phyloP scores from a whole-genome alignment of 768 basidiomycete species.

The Podaxis sp. region DNA sequence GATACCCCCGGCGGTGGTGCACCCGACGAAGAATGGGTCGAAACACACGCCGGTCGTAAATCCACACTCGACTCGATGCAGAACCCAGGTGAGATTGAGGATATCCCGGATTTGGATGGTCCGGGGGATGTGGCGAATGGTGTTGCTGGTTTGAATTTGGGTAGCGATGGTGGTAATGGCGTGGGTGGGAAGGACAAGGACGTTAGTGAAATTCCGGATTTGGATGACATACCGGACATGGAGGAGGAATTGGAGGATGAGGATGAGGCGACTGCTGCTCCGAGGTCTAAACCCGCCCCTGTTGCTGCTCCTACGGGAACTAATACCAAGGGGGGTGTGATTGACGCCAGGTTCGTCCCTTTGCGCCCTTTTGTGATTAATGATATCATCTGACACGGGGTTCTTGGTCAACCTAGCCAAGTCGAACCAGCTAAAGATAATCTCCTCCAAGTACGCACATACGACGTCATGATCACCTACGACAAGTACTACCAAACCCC shows the following conservation, averaged over 20 bases:
- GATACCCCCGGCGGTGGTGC: constrained; percentile 44
- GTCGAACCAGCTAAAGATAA: constrained; percentile 74
- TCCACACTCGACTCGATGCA: constrained; percentile 48
- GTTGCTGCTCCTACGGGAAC: constrained; percentile 18
- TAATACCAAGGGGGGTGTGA: constrained; percentile 20
- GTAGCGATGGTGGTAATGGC: constrained; percentile 22
- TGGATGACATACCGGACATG: constrained; percentile 54
- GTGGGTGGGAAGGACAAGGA: constrained; percentile 60
- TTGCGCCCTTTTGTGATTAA: not conserved
- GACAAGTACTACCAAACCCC: constrained; percentile 99
- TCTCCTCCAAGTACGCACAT: constrained; percentile 92
- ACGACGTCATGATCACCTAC: constrained; percentile 99
- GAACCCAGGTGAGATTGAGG: constrained; percentile 81
- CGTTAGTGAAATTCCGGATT: constrained; percentile 97
- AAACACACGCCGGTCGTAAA: constrained; percentile 88
- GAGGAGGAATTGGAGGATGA: constrained; percentile 88
- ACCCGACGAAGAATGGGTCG: constrained; percentile 92
- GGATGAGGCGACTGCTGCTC: constrained; percentile 81
- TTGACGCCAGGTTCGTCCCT: constrained; percentile 50
- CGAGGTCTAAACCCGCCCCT: constrained; percentile 37
- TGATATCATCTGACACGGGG: not conserved
- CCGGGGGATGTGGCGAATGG: constrained; percentile 43
- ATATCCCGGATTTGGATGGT: constrained; percentile 61
- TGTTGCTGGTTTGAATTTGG: constrained; percentile 47
- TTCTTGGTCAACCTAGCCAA: constrained; percentile 38